Evolutionary conservation across 805 yeast species (phyloP).

Genomic region (Schizosaccharomyces cryophilus): DNA sequence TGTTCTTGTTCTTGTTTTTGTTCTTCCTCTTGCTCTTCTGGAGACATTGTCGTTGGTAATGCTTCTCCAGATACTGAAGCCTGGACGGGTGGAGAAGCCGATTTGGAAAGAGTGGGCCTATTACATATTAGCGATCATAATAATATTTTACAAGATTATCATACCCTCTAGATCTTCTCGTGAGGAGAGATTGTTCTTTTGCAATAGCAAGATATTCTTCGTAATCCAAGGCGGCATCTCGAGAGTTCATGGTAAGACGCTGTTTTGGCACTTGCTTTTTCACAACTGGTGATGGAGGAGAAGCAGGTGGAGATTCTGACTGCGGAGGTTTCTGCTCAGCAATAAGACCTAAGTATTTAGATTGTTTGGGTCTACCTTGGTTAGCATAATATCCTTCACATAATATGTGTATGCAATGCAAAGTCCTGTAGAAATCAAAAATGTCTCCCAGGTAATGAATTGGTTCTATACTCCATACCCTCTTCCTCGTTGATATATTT

Average conservation of each 20-base stretch:
- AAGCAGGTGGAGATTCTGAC: neutral
- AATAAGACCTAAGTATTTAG: neutral
- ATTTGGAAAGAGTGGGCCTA: neutral
- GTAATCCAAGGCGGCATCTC: constrained; percentile 12
- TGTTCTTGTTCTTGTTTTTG: too few species aligned
- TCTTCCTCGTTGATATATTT: constrained; percentile 23
- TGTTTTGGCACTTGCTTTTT: constrained; percentile 7
- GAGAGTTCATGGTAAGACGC: constrained; percentile 13
- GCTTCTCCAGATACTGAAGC: too few species aligned
- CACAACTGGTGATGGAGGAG: neutral
- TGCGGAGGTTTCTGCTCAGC: neutral
- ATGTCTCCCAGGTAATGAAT: too few species aligned
- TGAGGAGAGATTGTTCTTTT: neutral
- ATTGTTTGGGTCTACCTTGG: neutral
- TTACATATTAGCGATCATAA: neutral
- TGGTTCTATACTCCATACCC: constrained; percentile 11
- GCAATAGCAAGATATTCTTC: neutral
- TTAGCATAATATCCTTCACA: too few species aligned
- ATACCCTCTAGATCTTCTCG: neutral
- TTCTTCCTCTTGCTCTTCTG: too few species aligned
- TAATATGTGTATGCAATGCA: too few species aligned
- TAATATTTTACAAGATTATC: neutral
- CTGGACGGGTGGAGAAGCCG: neutral
- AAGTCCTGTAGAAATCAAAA: too few species aligned
- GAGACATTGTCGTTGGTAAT: too few species aligned